phyloP scores from a whole-genome alignment of 2,329 filamentous ascomycete genomes.

The Fragosphaeria purpurea region DNA sequence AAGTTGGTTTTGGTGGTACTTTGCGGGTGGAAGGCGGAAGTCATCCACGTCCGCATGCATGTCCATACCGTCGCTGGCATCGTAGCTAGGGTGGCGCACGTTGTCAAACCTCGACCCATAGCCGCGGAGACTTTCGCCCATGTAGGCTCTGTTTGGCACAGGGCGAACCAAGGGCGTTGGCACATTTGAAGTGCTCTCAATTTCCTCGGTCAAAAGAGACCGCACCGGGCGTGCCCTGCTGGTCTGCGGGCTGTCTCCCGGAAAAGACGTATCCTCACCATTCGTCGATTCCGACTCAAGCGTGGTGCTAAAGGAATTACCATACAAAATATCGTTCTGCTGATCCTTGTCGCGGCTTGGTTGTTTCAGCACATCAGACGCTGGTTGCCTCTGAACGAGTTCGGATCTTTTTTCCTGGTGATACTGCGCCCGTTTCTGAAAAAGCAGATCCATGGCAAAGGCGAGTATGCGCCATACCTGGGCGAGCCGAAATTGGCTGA shows the following conservation, averaged over 20 bases:
- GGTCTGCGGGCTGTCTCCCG: background rate
- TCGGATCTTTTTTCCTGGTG: constrained; percentile 41
- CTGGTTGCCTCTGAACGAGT: background rate
- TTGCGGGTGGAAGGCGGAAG: constrained; percentile 40
- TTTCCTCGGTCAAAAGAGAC: constrained; percentile 43
- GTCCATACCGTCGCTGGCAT: constrained; percentile 14
- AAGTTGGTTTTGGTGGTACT: constrained; percentile 27
- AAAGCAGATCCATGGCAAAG: constrained; percentile 44
- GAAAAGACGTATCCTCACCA: background rate
- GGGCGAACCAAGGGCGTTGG: constrained; percentile 50
- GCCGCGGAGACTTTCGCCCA: background rate
- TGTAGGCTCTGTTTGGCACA: constrained; percentile 15
- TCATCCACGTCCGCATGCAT: constrained; percentile 34
- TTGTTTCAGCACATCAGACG: background rate
- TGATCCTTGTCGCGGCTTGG: no score
- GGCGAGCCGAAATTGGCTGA: constrained; percentile 48
- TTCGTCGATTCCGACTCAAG: background rate
- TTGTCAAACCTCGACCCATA: background rate
- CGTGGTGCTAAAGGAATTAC: background rate
- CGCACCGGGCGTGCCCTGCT: constrained; percentile 19
- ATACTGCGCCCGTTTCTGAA: constrained; percentile 45
- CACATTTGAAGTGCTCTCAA: constrained; percentile 54
- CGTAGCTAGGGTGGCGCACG: constrained; percentile 6
- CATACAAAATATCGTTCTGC: background rate
- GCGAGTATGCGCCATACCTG: constrained; percentile 55